Evolutionary conservation across 1,139 yeast species (phyloP), one percentile per base, ranked within the genome.

Genomic region (Candida labiduridarum): DNA sequence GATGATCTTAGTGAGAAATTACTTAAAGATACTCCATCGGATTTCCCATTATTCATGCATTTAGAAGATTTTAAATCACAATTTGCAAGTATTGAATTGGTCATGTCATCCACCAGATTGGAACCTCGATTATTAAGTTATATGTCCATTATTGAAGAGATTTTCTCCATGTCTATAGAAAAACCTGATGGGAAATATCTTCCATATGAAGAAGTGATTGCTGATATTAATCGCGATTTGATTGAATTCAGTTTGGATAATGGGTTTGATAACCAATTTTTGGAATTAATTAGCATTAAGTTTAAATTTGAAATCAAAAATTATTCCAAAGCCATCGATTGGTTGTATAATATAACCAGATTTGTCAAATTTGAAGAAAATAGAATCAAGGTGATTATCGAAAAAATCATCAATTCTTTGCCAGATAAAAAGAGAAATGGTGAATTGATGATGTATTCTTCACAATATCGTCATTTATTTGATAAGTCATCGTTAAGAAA

Each of bases 401-500:
- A 91, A 56, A 89, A 89, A 61, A 75, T 87, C 46, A 69, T 91
- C 53, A 89, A 87, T 59, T 78, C 89, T 0, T 68, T 94, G 44
- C 87, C 96, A 0, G 96, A 90, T 50, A 73, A 79, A 42, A 92
- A 91, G 66, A 83, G 99, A 63, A 83, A 82, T 58, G 98, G 96
- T 19, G 82, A 82, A 46, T 67, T 78, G 3, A 85, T 92, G 83
- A 71, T 90, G 71, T 71, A 78, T 52, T 86, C 96, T 1, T 66
- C 87, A 11, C 76, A 82, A 34, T 74, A 78, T 56, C 77, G 86
- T 58, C 71, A 79, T 15, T 66, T 82, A 39, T 83, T 80, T 55
- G 76, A 80, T 15, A 77, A 78, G 16, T 72, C 84, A 50, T 85
- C 96, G 0, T 69, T 89, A 50, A 78, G 84, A 54, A 83, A 82